Conservation (phyloP, 441 rosid species). For the Pelargonium hybrid region DNA sequence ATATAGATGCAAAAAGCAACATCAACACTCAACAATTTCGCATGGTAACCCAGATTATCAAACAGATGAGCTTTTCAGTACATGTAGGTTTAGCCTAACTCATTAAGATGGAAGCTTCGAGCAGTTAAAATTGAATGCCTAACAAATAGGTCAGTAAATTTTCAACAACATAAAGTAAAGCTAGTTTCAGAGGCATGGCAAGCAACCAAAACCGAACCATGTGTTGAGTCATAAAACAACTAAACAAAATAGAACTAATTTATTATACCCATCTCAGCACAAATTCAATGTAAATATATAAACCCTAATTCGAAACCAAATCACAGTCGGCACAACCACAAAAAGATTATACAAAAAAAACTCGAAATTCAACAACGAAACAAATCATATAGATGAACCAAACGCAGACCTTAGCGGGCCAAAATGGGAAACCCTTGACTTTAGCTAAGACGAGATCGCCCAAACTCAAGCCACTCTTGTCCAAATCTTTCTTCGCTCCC, state of each 20-base stretch:
- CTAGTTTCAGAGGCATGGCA: neutral
- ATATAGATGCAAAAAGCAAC: neutral
- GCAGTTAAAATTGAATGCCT: neutral
- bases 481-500: conserved; percentile 65
- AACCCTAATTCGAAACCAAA: conserved; percentile 1
- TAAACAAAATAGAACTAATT: neutral
- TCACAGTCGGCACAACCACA: neutral
- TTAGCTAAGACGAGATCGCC: conserved; percentile 99
- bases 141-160: neutral
- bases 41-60: neutral
- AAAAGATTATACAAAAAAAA: neutral
- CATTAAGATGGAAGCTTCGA: neutral
- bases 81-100: neutral
- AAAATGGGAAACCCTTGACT: conserved; percentile 94
- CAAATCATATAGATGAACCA: neutral
- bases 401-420: conserved; percentile 88
- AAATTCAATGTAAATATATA: neutral
- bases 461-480: conserved; percentile 59
- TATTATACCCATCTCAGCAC: neutral
- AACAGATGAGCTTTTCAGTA: neutral
- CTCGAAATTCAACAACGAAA: neutral
- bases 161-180: neutral
- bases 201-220: neutral
- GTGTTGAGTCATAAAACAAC: neutral
- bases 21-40: too few species aligned